Evolutionary conservation across 495 filamentous ascomycete genomes (phyloP).

Genomic region (Elasticomyces elasticus): DNA sequence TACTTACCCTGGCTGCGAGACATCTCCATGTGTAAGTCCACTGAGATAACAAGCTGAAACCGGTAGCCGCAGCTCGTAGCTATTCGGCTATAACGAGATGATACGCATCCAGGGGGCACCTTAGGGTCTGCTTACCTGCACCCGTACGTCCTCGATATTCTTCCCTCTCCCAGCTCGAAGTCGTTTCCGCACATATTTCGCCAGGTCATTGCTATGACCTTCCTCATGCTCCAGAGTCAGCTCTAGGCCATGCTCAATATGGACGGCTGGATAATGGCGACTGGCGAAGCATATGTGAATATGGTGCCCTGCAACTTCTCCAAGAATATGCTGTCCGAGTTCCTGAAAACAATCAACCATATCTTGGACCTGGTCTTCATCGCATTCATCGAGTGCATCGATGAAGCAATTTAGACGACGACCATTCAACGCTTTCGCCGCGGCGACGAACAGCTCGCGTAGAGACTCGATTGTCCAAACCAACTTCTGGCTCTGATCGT

Average conservation of each 20-base stretch:
- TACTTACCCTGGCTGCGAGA: too few relatives aligned
- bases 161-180: slow-evolving; percentile 7
- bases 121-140: too few relatives aligned
- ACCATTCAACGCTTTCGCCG: not conserved
- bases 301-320: not conserved
- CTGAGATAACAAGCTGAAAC: too few relatives aligned
- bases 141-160: not conserved
- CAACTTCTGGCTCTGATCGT: not conserved
- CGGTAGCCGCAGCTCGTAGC: too few relatives aligned
- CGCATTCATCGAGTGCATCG: slow-evolving; percentile 34
- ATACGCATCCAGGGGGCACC: too few relatives aligned
- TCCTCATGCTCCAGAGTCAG: slow-evolving; percentile 16
- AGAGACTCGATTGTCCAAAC: slow-evolving; percentile 9
- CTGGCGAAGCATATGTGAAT: slow-evolving; percentile 25
- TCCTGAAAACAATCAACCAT: slow-evolving; percentile 19
- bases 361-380: slow-evolving; percentile 9
- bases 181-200: slow-evolving; percentile 13
- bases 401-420: slow-evolving; percentile 13
- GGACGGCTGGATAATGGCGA: slow-evolving; percentile 25
- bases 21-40: too few relatives aligned
- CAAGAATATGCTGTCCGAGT: slow-evolving; percentile 10
- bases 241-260: slow-evolving; percentile 8
- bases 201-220: slow-evolving; percentile 21
- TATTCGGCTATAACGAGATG: too few relatives aligned
- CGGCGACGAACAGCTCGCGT: slow-evolving; percentile 11